Conservation (phyloP, 805 yeast genomes). For the Wickerhamiella kurtzmanii region DNA sequence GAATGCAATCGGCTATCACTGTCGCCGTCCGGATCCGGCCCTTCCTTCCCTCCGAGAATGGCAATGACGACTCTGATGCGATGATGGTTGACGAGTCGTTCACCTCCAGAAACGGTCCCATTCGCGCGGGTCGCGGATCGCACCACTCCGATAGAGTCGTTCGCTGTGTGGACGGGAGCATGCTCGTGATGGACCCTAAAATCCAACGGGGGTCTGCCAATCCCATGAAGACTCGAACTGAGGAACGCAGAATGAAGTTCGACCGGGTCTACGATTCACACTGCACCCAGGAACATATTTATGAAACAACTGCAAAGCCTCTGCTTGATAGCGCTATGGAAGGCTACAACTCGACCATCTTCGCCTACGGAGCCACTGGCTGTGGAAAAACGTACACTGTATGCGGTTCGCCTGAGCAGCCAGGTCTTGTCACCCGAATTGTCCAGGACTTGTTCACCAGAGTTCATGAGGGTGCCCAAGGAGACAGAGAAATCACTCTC, state of each 20-base stretch:
- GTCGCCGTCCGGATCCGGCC: neutral
- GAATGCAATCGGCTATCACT: neutral
- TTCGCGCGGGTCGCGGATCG: neutral
- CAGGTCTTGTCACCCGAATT: slow-evolving; percentile 70
- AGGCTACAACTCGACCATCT: slow-evolving; percentile 82
- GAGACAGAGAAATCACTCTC: slow-evolving; percentile 38
- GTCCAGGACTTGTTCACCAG: slow-evolving; percentile 55
- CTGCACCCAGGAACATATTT: slow-evolving; percentile 56
- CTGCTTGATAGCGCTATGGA: slow-evolving; percentile 61
- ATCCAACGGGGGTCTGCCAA: neutral
- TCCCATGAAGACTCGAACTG: neutral
- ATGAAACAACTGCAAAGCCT: slow-evolving; percentile 51
- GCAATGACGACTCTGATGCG: neutral
- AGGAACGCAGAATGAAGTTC: slow-evolving; percentile 27
- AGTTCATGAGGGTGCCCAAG: slow-evolving; percentile 28
- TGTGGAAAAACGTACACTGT: slow-evolving; percentile 95
- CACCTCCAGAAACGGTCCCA: neutral
- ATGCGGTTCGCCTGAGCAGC: slow-evolving; percentile 55
- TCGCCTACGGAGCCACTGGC: slow-evolving; percentile 94
- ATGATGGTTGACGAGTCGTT: neutral
- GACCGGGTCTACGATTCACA: slow-evolving; percentile 62
- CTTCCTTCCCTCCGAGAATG: neutral
- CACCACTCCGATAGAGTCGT: neutral
- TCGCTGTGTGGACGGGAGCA: neutral
- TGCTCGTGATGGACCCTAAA: neutral